Evolutionary conservation across 441 rosid species (phyloP), one percentile per base, ranked within the genome.

Genomic region (Croton laevigatus): DNA sequence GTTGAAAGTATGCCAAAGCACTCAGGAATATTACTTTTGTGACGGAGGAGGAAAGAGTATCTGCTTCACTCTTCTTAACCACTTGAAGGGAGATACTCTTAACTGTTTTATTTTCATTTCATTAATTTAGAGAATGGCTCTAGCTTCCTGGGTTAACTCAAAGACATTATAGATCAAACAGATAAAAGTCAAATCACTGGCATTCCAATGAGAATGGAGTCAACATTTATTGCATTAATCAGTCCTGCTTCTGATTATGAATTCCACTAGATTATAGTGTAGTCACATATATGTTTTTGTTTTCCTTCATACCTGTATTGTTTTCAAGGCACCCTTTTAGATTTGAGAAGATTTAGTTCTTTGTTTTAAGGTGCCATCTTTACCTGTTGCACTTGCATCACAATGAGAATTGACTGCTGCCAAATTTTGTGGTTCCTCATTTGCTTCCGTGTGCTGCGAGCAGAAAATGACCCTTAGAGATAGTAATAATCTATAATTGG

Each of bases 351-450:
- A 42, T 27, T 22, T 57, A n/a, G 22, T 60, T 40, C 53, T 34
- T 34, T n/a, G 44, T 48, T 36, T 22, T 59, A 37, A 64, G 34
- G 55, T 62, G 57, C 16, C 68, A 42, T 59, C 22, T 62, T 79
- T 82, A 83, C 91, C 89, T 76, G 75, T 73, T 58, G 22, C 27
- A 64, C 53, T 71, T 77, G 78, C 61, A 65, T 84, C 71, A 37
- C 10, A 13, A 9, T 16, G 71, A 65, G 65, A 40, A 72, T 77
- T 74, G 59, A 44, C 23, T 62, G 80, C 76, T 73, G 73, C 75
- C 63, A 51, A 23, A 73, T 69, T 73, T 73, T 48, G 77, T 46
- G 40, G 66, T 62, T 75, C 81, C 71, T 73, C 87, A n/a, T 76
- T 75, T 62, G 72, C 59, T 70, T 54, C 65, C 65, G 64, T 64